phyloP scores from a whole-genome alignment of 2,329 filamentous ascomycete genomes.

The Escovopsis weberi region DNA sequence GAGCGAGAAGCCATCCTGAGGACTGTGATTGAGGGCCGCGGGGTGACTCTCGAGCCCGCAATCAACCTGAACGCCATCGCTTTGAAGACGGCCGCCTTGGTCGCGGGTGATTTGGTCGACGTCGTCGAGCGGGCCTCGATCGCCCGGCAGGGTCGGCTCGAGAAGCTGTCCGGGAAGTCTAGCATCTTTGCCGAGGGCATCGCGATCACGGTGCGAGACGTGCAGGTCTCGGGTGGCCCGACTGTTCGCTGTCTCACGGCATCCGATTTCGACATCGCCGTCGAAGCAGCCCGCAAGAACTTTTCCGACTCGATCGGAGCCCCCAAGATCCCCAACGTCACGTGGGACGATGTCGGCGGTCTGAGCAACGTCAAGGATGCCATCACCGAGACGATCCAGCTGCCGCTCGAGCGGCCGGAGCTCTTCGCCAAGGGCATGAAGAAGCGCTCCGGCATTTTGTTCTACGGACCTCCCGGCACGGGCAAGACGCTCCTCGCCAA shows the following conservation, averaged over 20 bases:
- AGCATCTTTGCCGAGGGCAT: constrained; percentile 16
- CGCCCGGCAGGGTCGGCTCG: constrained; percentile 60
- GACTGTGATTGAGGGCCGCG: constrained; percentile 61
- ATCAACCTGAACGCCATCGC: constrained; percentile 77
- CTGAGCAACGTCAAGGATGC: constrained; percentile 90
- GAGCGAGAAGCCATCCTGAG: constrained; percentile 80
- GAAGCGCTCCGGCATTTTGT: constrained; percentile 85
- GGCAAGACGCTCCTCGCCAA: constrained; percentile 89
- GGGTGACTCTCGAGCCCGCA: constrained; percentile 63
- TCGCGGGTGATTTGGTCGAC: constrained; percentile 86
- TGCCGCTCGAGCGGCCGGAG: constrained; percentile 81
- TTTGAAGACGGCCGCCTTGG: constrained; percentile 87
- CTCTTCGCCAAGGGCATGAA: constrained; percentile 96
- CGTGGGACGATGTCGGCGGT: constrained; percentile 91
- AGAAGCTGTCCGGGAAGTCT: constrained; percentile 46
- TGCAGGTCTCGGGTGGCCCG: constrained; percentile 77
- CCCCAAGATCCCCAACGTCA: constrained; percentile 93
- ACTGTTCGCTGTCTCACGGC: constrained; percentile 65
- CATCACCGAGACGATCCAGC: constrained; percentile 91
- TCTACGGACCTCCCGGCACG: constrained; percentile 82
- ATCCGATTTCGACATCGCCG: constrained; percentile 78
- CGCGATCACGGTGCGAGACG: constrained; percentile 56
- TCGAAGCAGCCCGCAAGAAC: constrained; percentile 91
- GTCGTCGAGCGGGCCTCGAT: constrained; percentile 82
- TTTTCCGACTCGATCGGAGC: constrained; percentile 96